Evolutionary conservation across 1,139 yeast genomes (phyloP).

Genomic region (Candida mesenterica): DNA sequence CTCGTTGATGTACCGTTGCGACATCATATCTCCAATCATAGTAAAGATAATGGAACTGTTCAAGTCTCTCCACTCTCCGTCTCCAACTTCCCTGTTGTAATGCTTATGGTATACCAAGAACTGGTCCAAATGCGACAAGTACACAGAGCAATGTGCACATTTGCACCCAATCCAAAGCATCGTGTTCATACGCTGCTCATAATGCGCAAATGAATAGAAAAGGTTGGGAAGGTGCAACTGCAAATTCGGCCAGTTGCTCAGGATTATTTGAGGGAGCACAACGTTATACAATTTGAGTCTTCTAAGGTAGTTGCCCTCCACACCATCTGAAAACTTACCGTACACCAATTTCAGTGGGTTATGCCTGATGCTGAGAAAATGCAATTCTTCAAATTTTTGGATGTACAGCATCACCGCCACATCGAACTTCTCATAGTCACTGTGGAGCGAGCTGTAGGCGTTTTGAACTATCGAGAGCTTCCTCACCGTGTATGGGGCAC

Average conservation of each 20-base stretch:
- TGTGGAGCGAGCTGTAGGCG: constrained; percentile 45
- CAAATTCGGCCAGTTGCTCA: constrained; percentile 27
- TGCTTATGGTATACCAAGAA: constrained; percentile 63
- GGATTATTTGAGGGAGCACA: constrained; percentile 44
- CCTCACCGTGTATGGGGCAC: constrained; percentile 18
- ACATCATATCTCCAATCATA: constrained; percentile 45
- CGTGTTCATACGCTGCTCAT: constrained; percentile 68
- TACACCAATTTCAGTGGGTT: constrained; percentile 28
- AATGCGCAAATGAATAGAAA: constrained; percentile 58
- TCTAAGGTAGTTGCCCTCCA: constrained; percentile 69
- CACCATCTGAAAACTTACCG: constrained; percentile 45
- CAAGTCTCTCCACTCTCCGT: constrained; percentile 49
- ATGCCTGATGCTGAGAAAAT: constrained; percentile 48
- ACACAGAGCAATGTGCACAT: constrained; percentile 52
- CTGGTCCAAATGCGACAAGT: constrained; percentile 52
- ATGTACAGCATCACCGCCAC: constrained; percentile 46
- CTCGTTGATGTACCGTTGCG: constrained; percentile 28
- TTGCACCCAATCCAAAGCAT: constrained; percentile 75
- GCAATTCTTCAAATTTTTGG: constrained; percentile 20
- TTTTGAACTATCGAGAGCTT: constrained; percentile 49
- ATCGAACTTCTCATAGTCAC: constrained; percentile 57
- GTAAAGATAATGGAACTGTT: constrained; percentile 58
- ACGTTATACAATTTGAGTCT: constrained; percentile 50
- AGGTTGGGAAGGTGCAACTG: constrained; percentile 55
- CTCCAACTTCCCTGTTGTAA: constrained; percentile 41